Conservation (phyloP, 371 early-diverging fungal species). For the Fennellomyces sp. region DNA sequence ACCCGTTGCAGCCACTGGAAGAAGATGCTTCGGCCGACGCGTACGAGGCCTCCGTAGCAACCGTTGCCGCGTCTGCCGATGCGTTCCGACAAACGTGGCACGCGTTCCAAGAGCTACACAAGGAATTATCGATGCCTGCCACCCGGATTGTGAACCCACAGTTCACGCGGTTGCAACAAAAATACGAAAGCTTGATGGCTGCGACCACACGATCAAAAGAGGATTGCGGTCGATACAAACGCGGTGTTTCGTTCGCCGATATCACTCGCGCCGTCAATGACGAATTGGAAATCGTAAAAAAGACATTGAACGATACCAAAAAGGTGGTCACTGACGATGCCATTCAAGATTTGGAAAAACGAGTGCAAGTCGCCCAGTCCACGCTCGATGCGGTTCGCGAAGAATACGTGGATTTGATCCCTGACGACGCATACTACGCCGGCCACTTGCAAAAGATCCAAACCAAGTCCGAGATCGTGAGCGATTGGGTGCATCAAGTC, state of each 20-base stretch:
- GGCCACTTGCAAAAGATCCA: constrained; percentile 17
- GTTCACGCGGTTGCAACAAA: constrained; percentile 1
- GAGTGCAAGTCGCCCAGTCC: constrained; percentile 30
- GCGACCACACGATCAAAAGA: no score
- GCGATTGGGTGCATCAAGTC: constrained; percentile 44
- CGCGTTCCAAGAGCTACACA: constrained; percentile 3
- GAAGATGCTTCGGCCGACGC: constrained; percentile 26
- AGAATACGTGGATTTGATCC: constrained; percentile 22
- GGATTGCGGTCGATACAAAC: constrained; percentile 11
- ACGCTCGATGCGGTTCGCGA: constrained; percentile 29
- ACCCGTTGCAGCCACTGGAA: constrained; percentile 39
- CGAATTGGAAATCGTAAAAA: constrained; percentile 46
- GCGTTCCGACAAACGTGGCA: constrained; percentile 11
- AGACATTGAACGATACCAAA: constrained; percentile 33
- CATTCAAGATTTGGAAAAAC: constrained; percentile 36
- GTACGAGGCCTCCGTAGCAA: constrained; percentile 20
- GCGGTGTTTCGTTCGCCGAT: constrained; percentile 32
- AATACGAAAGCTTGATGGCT: no score
- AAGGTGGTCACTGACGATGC: constrained; percentile 30
- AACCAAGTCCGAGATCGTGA: constrained; percentile 28
- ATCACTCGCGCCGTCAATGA: constrained; percentile 40
- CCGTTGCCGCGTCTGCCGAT: not conserved
- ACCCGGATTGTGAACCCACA: constrained; percentile 7
- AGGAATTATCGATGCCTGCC: not conserved
- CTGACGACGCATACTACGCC: not conserved